Conservation (phyloP, 495 filamentous ascomycete genomes). For the Hypoxylon lienhwacheense region DNA sequence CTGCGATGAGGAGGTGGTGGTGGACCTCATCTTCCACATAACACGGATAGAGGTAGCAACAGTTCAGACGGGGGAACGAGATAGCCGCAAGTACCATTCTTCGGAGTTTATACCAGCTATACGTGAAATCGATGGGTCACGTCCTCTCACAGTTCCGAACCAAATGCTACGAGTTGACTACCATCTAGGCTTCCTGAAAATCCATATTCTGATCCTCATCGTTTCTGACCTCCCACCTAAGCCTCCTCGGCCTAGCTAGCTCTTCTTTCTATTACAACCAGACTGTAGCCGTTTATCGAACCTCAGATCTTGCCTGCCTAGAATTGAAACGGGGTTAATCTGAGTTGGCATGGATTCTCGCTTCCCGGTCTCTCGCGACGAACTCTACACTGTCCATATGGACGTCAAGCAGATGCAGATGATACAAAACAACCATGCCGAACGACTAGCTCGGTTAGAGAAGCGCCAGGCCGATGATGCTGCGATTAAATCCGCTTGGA, state of each 20-base stretch:
- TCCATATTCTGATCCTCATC: constrained; percentile 4
- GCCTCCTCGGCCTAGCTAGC: background rate
- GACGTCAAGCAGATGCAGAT: constrained; percentile 82
- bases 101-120: constrained; percentile 8
- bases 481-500: constrained; percentile 83
- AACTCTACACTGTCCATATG: constrained; percentile 84
- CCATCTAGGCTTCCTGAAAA: constrained; percentile 12
- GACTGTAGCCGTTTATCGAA: background rate
- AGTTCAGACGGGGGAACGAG: constrained; percentile 14
- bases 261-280: background rate
- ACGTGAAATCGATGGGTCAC: constrained; percentile 22
- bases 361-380: constrained; percentile 60
- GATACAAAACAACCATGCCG: constrained; percentile 77
- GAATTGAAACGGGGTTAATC: constrained; percentile 18
- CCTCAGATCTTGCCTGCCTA: constrained; percentile 14
- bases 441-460: constrained; percentile 76
- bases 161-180: constrained; percentile 34
- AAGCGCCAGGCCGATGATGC: constrained; percentile 80
- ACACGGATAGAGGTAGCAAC: constrained; percentile 34
- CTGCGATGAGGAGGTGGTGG: constrained; percentile 50
- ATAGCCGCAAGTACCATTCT: constrained; percentile 20
- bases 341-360: constrained; percentile 58
- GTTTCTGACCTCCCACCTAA: constrained; percentile 13
- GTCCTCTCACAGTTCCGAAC: constrained; percentile 9
- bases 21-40: constrained; percentile 41